These are phyloP conservation scores for Magnolia officinalis DNA, from an alignment of 164 flowering plant genomes.

Conservation along the genomic window DNA sequence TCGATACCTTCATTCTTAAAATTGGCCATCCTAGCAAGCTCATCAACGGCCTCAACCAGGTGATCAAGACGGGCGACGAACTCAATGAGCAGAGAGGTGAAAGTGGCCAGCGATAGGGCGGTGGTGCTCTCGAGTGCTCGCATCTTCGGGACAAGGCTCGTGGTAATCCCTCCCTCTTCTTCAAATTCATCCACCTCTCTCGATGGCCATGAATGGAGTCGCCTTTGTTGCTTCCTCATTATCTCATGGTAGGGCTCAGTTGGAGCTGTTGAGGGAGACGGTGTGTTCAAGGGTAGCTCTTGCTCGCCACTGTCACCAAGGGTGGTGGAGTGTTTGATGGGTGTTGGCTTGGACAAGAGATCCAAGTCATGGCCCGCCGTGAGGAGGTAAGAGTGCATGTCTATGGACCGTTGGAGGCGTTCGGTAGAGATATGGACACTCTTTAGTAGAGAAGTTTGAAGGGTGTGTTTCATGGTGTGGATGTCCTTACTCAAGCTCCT, in stretches of 20 bases:
- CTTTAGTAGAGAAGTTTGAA: slow-evolving; percentile 37
- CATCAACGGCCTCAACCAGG: slow-evolving; percentile 61
- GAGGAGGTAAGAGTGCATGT: slow-evolving; percentile 63
- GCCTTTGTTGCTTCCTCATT: slow-evolving; percentile 30
- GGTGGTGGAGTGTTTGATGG: slow-evolving; percentile 30
- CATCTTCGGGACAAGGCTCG: slow-evolving; percentile 23
- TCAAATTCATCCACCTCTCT: slow-evolving; percentile 29
- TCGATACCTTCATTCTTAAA: slow-evolving; percentile 28
- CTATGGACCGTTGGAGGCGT: slow-evolving; percentile 58
- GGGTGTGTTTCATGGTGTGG: slow-evolving; percentile 43
- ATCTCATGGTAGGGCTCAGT: slow-evolving; percentile 21
- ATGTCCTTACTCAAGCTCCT: slow-evolving; percentile 70
- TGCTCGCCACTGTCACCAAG: slow-evolving; percentile 9
- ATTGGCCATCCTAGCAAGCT: slow-evolving; percentile 47
- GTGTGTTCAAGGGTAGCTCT: not conserved
- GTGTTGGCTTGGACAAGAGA: slow-evolving; percentile 31
- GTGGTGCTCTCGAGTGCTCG: slow-evolving; percentile 50
- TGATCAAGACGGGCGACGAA: slow-evolving; percentile 64
- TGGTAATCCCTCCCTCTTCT: slow-evolving; percentile 10
- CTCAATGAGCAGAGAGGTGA: slow-evolving; percentile 60
- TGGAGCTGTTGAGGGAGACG: not conserved
- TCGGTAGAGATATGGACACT: slow-evolving; percentile 54
- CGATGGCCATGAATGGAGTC: slow-evolving; percentile 33
- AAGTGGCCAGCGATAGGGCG: slow-evolving; percentile 54
- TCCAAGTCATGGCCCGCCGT: slow-evolving; percentile 33